Base-by-base conservation (phyloP, 371 early-diverging fungal species). In the Mucor sp. region DNA sequence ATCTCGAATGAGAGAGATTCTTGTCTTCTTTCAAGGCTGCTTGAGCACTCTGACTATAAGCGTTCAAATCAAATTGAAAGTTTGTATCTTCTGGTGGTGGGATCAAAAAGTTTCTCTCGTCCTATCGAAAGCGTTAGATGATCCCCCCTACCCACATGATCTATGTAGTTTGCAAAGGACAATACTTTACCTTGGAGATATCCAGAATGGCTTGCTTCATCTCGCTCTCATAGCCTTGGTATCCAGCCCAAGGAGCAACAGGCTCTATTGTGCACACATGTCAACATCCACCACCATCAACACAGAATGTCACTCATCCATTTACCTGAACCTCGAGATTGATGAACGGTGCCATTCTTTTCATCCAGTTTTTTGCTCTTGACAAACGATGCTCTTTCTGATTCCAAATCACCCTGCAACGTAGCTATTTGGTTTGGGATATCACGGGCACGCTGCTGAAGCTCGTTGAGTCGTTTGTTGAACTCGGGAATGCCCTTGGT, bases 21-120 rank as follows among this genome's bases (percentile, higher is more conserved):
- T 84, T 73, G 69, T 92, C 92, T 39, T 81, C 75, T 50, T 83
- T 79, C 35, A 92, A 68, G 4, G 83, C 82, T 3, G 91, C 90
- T 58, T 80, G 70, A n/a, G 92, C 92, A 27, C 77, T 83, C 25
- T 82, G 80, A 12, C 80, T 75, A 60, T 85, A 88, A 6, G 76
- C 83, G 33, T 82, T 80, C 72, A 91, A 75, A 62, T 90, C 87
- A 73, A 90, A 91, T 60, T 85, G 81, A 69, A 89, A 89, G 15
- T 53, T 68, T 21, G 90, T 84, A 57, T 87, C 90, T 66, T 84
- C 88, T 12, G 92, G 92, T 12, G 90, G 90, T 23, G 83, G 70
- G 25, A 87, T 77, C 57, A 86, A 60, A 55, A 91, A 87, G 68
- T 90, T 90, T n/a, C 90, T 79, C 58, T 87, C 82, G 69, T 91